These are phyloP conservation scores for Vicia faba DNA, from an alignment of 306 rosid species.

Conservation along the genomic window DNA sequence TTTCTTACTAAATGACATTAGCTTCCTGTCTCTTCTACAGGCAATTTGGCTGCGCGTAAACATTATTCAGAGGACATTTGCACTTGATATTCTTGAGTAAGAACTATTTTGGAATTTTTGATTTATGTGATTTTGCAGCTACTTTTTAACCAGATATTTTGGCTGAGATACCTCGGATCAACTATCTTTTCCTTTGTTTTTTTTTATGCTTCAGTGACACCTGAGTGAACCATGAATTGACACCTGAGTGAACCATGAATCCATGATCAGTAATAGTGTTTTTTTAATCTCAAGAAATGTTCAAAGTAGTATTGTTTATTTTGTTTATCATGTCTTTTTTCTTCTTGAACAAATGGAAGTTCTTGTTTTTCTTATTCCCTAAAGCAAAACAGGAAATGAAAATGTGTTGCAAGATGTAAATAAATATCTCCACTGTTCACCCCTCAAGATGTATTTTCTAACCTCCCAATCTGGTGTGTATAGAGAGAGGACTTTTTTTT, in stretches of 20 bases:
- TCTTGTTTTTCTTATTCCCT: neutral
- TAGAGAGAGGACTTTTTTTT: neutral
- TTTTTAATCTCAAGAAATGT: slow-evolving; percentile 11
- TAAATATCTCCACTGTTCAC: slow-evolving; percentile 1
- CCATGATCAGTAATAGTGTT: slow-evolving; percentile 4
- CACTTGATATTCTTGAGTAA: slow-evolving; percentile 98
- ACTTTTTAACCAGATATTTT: slow-evolving; percentile 19
- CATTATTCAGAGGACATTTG: slow-evolving; percentile 81
- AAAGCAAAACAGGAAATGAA: slow-evolving; percentile 21
- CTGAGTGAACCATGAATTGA: slow-evolving; percentile 15
- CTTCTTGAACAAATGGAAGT: slow-evolving; percentile 3
- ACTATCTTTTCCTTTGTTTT: slow-evolving; percentile 27
- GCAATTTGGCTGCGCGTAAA: slow-evolving; percentile 77
- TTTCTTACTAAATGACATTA: slow-evolving; percentile 38
- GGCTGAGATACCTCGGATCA: slow-evolving; percentile 23
- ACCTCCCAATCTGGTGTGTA: neutral
- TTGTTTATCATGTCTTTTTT: neutral
- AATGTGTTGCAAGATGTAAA: slow-evolving; percentile 26
- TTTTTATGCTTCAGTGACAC: slow-evolving; percentile 28
- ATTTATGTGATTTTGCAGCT: slow-evolving; percentile 31
- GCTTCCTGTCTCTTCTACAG: slow-evolving; percentile 51
- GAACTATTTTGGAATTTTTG: slow-evolving; percentile 38
- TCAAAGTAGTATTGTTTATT: slow-evolving; percentile 11
- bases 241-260: neutral
- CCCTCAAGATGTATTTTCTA: slow-evolving; percentile 18